Conservation (phyloP, 2,329 filamentous ascomycete genomes). For the Delphinella strobiligena region DNA sequence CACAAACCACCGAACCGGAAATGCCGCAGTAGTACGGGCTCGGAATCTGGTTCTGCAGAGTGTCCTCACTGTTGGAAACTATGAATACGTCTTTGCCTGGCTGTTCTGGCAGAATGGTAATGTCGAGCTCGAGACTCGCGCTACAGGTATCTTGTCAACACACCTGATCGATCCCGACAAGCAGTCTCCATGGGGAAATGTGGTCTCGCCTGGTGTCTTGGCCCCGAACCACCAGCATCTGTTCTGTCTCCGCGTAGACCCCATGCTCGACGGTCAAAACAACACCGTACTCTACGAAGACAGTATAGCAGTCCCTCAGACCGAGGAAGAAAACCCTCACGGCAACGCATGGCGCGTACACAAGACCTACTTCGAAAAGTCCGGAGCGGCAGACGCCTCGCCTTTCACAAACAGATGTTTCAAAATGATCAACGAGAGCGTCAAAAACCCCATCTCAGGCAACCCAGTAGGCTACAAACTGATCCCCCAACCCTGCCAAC, state of each 20-base stretch:
- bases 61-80: conserved; percentile 90
- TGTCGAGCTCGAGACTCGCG: conserved; percentile 76
- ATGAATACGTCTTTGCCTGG: conserved; percentile 84
- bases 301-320: conserved; percentile 33
- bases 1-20: conserved; percentile 82
- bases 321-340: conserved; percentile 42
- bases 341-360: conserved; percentile 47
- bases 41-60: conserved; percentile 80
- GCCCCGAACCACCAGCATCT: conserved; percentile 94
- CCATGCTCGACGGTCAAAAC: conserved; percentile 71
- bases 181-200: conserved; percentile 76
- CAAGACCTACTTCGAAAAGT: conserved; percentile 28
- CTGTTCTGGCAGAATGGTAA: conserved; percentile 88
- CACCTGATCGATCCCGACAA: conserved; percentile 71
- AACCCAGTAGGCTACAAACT: conserved; percentile 83
- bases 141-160: conserved; percentile 87
- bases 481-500: conserved; percentile 32
- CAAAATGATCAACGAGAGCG: conserved; percentile 67
- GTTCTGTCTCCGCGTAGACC: conserved; percentile 79
- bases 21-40: conserved; percentile 70
- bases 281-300: conserved; percentile 56
- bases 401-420: conserved; percentile 37
- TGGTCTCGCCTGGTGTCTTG: conserved; percentile 83
- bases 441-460: conserved; percentile 72
- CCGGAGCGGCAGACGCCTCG: conserved; percentile 9